Evolutionary conservation across 2,329 filamentous ascomycete species (phyloP), one percentile per base, ranked within the genome.

Genomic region (Pyrenophora teres): DNA sequence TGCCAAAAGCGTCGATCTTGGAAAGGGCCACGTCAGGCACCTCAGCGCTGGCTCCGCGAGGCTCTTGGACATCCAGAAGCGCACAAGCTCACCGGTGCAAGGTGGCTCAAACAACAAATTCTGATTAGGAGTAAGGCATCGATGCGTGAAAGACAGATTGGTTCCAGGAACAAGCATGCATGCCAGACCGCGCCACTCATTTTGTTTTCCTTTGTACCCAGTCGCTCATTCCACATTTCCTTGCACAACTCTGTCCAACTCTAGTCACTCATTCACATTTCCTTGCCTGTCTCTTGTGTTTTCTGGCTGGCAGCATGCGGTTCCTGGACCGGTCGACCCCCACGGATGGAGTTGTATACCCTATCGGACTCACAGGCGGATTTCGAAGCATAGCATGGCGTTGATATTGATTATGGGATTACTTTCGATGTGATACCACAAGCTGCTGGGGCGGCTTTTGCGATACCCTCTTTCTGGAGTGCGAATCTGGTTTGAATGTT

Each of bases 31-130:
- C 62, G 83, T 79, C 16, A 82, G 87, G 46, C 87, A 87, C 57
- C 86, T 92, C 65, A 92, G 88, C 65, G 87, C 88, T 38, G 89
- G 89, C 42, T 92, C 88, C 66, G 89, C 89, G 9, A 88, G 85
- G 72, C 74, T 93, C 44, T 76, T 94, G 42, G 86, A 92, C 42
- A 80, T 92, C 40, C 65, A 65, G 31, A 73, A 72, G 53, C 70
- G 69, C 52, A 58, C 66, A 48, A 71, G 69, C 57, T 52, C 59
- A 49, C 52, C 62, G 25, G 69, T 71, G 46, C 68, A 64, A 50
- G 60, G 48, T 56, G 60, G 48, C 45, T 69, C 70, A 44, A 64
- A 63, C 50, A 59, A 42, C 52, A 62, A 45, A 43, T 46, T 59
- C 60, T 13, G 61, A 64, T 52, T 48, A 63, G 25, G 59, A 68